Conservation (phyloP, 345 rosid species). For the Camelina laxa region DNA sequence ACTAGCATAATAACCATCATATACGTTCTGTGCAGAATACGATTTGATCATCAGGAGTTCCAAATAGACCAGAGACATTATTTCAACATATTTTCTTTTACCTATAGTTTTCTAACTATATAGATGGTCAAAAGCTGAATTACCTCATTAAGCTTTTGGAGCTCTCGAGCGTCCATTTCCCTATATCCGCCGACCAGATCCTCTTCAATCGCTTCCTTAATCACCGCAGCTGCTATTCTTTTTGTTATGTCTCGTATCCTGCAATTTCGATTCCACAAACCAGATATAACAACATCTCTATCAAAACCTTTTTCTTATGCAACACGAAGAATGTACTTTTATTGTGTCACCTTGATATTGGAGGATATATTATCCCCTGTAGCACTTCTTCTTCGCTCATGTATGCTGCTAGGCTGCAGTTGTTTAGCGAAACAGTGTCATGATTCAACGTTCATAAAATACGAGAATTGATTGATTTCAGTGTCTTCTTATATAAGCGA, state of each 20-base stretch:
- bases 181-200: conserved; percentile 87
- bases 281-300: conserved; percentile 16
- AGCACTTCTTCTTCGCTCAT: conserved; percentile 92
- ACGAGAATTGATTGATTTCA: background rate
- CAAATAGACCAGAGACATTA: background rate
- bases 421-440: conserved; percentile 36
- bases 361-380: conserved; percentile 79
- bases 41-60: background rate
- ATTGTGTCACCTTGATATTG: conserved; percentile 70
- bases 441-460: background rate
- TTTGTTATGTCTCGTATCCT: conserved; percentile 93
- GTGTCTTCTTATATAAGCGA: background rate
- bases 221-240: conserved; percentile 85
- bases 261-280: conserved; percentile 32
- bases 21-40: background rate
- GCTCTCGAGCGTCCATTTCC: conserved; percentile 77
- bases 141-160: conserved; percentile 63
- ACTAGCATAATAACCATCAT: background rate
- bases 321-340: background rate
- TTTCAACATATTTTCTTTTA: background rate
- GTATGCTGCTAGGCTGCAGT: conserved; percentile 85
- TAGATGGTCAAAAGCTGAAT: background rate
- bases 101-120: background rate
- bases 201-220: conserved; percentile 84
- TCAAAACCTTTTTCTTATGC: background rate